A percentile compares a stretch with the other conserved stretches of the same genome.
These are phyloP conservation scores for Cyberlindnera maritima DNA, from an alignment of 805 yeast genomes.

Conservation along the genomic window DNA sequence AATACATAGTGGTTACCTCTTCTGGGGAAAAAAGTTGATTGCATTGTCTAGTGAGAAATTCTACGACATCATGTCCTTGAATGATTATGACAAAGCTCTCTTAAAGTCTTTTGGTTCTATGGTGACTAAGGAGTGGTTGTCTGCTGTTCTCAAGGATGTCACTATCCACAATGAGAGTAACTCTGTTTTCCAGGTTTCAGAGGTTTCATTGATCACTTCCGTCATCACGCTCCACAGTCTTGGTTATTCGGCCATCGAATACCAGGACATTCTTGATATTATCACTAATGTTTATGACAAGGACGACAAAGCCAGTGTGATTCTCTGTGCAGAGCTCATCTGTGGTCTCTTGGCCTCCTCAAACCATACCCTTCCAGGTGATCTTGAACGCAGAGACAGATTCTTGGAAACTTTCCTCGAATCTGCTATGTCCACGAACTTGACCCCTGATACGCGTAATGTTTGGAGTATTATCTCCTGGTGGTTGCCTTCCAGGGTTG, in stretches of 20 bases:
- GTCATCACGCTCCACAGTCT: constrained; percentile 48
- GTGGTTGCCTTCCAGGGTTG: constrained; percentile 69
- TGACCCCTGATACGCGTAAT: constrained; percentile 69
- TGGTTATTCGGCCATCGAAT: constrained; percentile 40
- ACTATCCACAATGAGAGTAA: constrained; percentile 67
- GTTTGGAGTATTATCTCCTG: constrained; percentile 77
- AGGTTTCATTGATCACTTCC: constrained; percentile 55
- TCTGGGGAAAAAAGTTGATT: constrained; percentile 61
- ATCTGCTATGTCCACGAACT: constrained; percentile 48
- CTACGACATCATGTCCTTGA: constrained; percentile 32
- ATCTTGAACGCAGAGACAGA: constrained; percentile 39
- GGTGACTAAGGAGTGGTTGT: constrained; percentile 60
- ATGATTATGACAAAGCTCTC: constrained; percentile 39
- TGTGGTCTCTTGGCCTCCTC: constrained; percentile 59
- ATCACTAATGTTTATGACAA: constrained; percentile 50
- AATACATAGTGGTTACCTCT: constrained; percentile 62
- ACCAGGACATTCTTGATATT: constrained; percentile 51
- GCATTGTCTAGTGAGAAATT: constrained; percentile 38
- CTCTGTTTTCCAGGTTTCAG: constrained; percentile 62
- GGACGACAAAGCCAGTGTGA: constrained; percentile 74
- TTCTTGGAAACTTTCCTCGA: constrained; percentile 44
- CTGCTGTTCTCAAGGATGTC: constrained; percentile 45
- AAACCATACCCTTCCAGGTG: constrained; percentile 36
- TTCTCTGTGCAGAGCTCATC: constrained; percentile 67
- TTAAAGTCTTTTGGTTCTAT: constrained; percentile 41